Conservation (phyloP, 2,329 filamentous ascomycete species). For the Aureobasidium vineae region DNA sequence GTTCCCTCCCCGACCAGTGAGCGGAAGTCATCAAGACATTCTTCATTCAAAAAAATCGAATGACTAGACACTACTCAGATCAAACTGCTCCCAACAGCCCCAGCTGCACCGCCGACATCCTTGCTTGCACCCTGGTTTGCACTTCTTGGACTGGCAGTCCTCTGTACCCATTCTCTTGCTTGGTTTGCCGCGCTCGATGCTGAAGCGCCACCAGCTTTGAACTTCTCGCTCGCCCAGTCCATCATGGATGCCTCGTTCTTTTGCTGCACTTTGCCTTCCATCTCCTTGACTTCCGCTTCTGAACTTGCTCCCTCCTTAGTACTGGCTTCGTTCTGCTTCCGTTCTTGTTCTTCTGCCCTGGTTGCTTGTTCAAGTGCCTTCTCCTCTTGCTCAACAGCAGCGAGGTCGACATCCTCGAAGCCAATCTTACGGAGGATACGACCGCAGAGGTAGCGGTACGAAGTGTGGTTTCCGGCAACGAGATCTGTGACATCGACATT, state of each 20-base stretch:
- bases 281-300: conserved; percentile 37
- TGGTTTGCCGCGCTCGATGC: conserved; percentile 30
- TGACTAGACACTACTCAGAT: neutral
- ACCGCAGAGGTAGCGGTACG: conserved; percentile 53
- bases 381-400: conserved; percentile 49
- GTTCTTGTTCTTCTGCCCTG: conserved; percentile 40
- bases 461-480: conserved; percentile 50
- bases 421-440: conserved; percentile 53
- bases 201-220: conserved; percentile 36
- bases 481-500: conserved; percentile 55
- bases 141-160: conserved; percentile 6
- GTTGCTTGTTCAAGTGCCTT: conserved; percentile 42
- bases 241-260: conserved; percentile 48
- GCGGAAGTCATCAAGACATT: no score
- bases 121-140: neutral
- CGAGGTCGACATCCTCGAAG: conserved; percentile 52
- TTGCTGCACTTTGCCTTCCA: conserved; percentile 46
- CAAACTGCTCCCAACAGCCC: neutral
- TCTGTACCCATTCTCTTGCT: conserved; percentile 19
- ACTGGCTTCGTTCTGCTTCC: conserved; percentile 34
- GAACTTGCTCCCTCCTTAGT: conserved; percentile 22
- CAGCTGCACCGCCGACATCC: conserved; percentile 5
- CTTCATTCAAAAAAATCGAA: no score
- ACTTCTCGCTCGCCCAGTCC: conserved; percentile 45
- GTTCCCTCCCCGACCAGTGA: no score